Evolutionary conservation across 257 asterid genomes (phyloP), one percentile per base, ranked within the genome.

Genomic region (Nyctanthes arbortristis): DNA sequence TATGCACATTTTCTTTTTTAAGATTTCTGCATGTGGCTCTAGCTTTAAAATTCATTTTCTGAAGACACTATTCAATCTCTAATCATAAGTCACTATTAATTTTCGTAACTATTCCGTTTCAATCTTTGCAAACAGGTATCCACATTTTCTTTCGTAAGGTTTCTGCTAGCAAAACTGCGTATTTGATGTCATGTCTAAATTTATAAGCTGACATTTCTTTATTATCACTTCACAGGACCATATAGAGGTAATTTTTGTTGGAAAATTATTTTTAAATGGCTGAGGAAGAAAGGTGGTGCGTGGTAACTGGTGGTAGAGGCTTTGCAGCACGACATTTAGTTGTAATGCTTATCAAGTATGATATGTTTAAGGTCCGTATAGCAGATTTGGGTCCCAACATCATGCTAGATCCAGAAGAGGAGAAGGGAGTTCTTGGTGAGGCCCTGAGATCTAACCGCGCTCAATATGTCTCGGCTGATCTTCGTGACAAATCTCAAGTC

Each of bases 271-370:
- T 24, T 30, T 5, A 52, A 45, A 79, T 84, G 87, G 89, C 77
- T 9, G 90, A 73, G 58, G 80, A 61, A 49, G 93, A 80, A 84
- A 75, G 80, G 78, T 91, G 94, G 95, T 93, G 96, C 74, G 85
- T 91, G 70, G 99, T 93, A 75, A 93, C 99, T 5, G 97, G 99
- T 60, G 97, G 97, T 69, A 83, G 97, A 74, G 99, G 97, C 3
- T 93, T 93, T 65, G 97, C 96, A 54, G 99, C 97, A 52, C 77
- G 97, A 69, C 97, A 91, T 83, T 79, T 93, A 79, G 96, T 93
- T 82, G 72, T 69, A 76, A 93, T 89, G 96, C 89, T 93, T 62
- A 84, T 91, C 74, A 80, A 76, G 43, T 82, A 82, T 72, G 81
- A 80, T 55, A 87, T 91, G 88, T 93, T 78, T 33, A 73, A 78